Conservation (phyloP, 768 basidiomycete genomes). For the Suillus spraguei region DNA sequence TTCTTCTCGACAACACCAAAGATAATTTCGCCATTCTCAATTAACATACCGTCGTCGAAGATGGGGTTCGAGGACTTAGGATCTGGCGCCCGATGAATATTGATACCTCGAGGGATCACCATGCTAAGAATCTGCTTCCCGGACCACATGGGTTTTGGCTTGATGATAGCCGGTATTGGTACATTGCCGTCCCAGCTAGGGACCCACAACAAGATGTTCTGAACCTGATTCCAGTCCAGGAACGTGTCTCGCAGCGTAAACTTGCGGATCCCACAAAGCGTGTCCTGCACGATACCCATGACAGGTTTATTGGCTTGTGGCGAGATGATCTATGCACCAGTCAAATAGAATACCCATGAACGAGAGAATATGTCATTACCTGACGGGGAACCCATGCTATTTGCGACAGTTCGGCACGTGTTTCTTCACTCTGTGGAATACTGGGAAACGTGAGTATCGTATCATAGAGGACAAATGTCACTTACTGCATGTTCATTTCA, state of each 20-base stretch:
- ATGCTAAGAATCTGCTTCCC: slow-evolving; percentile 96
- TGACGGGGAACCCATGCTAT: slow-evolving; percentile 99
- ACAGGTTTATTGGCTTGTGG: slow-evolving; percentile 99
- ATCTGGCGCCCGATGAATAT: slow-evolving; percentile 81
- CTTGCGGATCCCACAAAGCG: slow-evolving; percentile 95
- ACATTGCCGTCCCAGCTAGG: slow-evolving; percentile 96
- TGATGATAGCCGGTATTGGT: slow-evolving; percentile 92
- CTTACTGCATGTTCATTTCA: slow-evolving; percentile 99
- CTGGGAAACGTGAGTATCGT: slow-evolving; percentile 42
- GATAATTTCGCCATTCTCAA: slow-evolving; percentile 96
- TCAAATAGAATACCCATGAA: slow-evolving; percentile 8
- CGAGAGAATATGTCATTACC: slow-evolving; percentile 43
- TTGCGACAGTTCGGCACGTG: slow-evolving; percentile 95
- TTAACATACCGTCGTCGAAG: slow-evolving; percentile 91
- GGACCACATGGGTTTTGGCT: slow-evolving; percentile 97
- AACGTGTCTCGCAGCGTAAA: slow-evolving; percentile 96
- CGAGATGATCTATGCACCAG: slow-evolving; percentile 79
- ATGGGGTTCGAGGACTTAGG: slow-evolving; percentile 80
- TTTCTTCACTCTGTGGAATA: slow-evolving; percentile 98
- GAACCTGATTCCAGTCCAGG: slow-evolving; percentile 93
- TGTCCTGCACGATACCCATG: slow-evolving; percentile 99
- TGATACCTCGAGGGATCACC: slow-evolving; percentile 94
- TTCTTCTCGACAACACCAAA: slow-evolving; percentile 98
- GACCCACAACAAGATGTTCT: slow-evolving; percentile 97
- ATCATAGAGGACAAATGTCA: slow-evolving; percentile 24